phyloP scores from a whole-genome alignment of 2,329 filamentous ascomycete species.

The Trichoderma harzianum region DNA sequence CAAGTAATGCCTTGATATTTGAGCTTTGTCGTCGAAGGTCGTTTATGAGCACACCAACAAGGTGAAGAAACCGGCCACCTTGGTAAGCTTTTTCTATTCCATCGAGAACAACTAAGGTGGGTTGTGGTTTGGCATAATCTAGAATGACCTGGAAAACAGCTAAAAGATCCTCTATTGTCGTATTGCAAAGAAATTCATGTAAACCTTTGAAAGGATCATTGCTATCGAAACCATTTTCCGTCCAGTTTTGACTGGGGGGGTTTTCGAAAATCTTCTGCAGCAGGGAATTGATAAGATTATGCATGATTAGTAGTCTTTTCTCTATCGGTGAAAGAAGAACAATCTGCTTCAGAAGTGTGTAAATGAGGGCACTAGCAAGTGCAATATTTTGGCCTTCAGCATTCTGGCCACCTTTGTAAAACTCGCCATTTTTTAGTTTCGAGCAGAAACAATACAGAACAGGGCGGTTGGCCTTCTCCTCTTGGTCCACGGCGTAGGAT shows the following conservation, averaged over 20 bases:
- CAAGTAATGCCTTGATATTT: not conserved
- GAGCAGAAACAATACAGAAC: not conserved
- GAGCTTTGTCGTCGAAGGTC: not conserved
- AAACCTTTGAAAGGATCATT: no score
- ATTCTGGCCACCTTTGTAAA: not conserved
- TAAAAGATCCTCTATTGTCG: not conserved
- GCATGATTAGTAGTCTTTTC: not conserved
- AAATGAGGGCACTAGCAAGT: not conserved
- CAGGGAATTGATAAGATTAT: not conserved
- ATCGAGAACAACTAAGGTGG: not conserved
- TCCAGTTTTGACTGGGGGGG: rapidly evolving
- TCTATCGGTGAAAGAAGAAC: rapidly evolving
- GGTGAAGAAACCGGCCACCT: rapidly evolving
- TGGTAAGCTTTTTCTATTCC: not conserved
- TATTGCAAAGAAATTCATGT: no score
- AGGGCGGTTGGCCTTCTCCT: not conserved
- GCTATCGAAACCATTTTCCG: no score
- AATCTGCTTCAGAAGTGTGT: not conserved
- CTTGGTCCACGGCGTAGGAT: not conserved
- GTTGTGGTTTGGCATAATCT: not conserved
- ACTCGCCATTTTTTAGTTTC: rapidly evolving
- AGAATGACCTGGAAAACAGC: rapidly evolving
- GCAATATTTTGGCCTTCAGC: rapidly evolving
- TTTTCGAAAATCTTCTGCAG: not conserved
- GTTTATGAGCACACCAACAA: not conserved